phyloP scores from a whole-genome alignment of 352 stramenopile species.

The Phytophthora crassamura region DNA sequence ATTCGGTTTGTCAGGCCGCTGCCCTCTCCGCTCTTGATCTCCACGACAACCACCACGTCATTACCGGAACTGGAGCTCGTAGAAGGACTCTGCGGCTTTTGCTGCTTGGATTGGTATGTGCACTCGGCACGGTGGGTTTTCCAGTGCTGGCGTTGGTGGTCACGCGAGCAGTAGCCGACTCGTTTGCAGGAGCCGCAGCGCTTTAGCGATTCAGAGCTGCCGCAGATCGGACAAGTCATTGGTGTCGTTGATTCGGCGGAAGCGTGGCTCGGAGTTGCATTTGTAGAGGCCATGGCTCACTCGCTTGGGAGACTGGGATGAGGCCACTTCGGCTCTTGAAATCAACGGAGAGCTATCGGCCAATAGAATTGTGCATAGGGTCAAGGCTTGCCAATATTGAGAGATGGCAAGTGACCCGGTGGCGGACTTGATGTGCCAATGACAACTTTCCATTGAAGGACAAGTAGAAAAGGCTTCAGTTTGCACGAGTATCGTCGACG shows the following conservation, averaged over 20 bases:
- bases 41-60: background rate
- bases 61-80: background rate
- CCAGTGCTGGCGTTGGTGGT: constrained; percentile 23
- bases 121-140: constrained; percentile 15
- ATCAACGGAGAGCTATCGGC: too few species aligned
- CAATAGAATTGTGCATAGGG: too few species aligned
- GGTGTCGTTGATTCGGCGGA: too few species aligned
- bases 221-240: constrained; percentile 15
- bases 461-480: too few species aligned
- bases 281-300: too few species aligned
- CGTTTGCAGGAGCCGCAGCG: constrained; percentile 25
- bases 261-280: too few species aligned
- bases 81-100: background rate
- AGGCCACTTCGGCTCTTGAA: too few species aligned
- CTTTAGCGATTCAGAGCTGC: constrained; percentile 5
- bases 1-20: constrained; percentile 19
- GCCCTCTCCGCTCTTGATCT: constrained; percentile 19
- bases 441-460: too few species aligned
- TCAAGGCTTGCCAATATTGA: too few species aligned
- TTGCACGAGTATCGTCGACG: too few species aligned
- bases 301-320: background rate
- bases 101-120: constrained; percentile 11
- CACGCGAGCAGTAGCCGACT: constrained; percentile 19
- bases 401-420: too few species aligned
- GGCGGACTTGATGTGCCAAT: too few species aligned